Evolutionary conservation across 495 filamentous ascomycete genomes (phyloP).

Genomic region (Penicillium turbatum): DNA sequence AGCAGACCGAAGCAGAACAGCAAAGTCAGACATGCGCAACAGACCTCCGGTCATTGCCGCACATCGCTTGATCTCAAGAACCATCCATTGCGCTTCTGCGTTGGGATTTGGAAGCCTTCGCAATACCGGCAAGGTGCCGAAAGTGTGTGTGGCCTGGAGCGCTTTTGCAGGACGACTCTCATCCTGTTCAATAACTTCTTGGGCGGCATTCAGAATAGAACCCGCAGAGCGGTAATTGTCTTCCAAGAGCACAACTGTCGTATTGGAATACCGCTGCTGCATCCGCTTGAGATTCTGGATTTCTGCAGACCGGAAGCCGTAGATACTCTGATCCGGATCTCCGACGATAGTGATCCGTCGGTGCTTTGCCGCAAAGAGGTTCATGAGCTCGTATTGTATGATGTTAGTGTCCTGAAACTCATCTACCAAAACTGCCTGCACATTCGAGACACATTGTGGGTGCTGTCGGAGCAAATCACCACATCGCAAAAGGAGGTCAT

Average conservation of each 20-base stretch:
- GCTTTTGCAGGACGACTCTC: conserved; percentile 69
- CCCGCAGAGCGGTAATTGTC: conserved; percentile 94
- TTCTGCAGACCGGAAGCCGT: conserved; percentile 95
- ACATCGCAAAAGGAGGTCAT: conserved; percentile 85
- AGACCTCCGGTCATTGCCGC: conserved; percentile 67
- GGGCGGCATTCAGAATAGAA: conserved; percentile 76
- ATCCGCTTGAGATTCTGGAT: conserved; percentile 83
- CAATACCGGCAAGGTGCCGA: conserved; percentile 79
- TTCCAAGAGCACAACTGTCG: conserved; percentile 79
- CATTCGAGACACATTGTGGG: conserved; percentile 83
- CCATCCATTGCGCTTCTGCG: conserved; percentile 83
- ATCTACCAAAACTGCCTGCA: conserved; percentile 90
- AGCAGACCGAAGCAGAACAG: conserved; percentile 81
- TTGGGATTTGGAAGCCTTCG: conserved; percentile 68
- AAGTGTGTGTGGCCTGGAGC: conserved; percentile 74
- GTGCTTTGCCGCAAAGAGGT: conserved; percentile 68
- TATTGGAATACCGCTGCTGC: conserved; percentile 69
- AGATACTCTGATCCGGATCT: conserved; percentile 98
- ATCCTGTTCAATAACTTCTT: conserved; percentile 92
- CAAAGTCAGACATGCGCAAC: conserved; percentile 71
- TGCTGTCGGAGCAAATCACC: conserved; percentile 71
- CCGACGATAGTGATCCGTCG: conserved; percentile 88
- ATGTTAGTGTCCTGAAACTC: conserved; percentile 98
- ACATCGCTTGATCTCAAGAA: conserved; percentile 74
- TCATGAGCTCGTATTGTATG: conserved; percentile 94